Conservation (phyloP, 345 rosid species). For the Hypericum androsaemum region DNA sequence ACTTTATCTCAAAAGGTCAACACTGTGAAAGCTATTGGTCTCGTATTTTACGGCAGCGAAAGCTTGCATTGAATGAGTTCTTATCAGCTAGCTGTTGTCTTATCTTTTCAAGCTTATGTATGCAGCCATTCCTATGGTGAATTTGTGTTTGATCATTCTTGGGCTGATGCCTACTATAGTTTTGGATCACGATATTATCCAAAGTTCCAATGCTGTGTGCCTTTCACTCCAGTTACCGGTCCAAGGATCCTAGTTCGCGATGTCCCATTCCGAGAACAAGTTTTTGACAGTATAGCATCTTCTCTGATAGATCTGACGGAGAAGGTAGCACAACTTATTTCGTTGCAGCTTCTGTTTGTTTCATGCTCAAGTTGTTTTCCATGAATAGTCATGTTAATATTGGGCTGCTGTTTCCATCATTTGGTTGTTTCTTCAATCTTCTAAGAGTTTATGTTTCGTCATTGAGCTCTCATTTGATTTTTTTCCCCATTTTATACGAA, state of each 20-base stretch:
- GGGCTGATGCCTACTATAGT: slow-evolving; percentile 92
- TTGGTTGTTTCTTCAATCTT: too few species aligned
- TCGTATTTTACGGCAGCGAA: slow-evolving; percentile 7
- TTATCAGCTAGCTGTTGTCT: slow-evolving; percentile 13
- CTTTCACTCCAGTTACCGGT: slow-evolving; percentile 93
- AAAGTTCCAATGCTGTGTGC: slow-evolving; percentile 90
- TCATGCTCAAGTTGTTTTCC: too few species aligned
- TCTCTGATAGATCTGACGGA: slow-evolving; percentile 52
- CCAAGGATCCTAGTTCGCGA: slow-evolving; percentile 73
- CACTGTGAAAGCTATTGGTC: slow-evolving; percentile 11
- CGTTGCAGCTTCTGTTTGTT: background rate
- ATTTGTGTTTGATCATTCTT: slow-evolving; percentile 89
- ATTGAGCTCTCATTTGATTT: too few species aligned
- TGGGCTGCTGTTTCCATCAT: too few species aligned
- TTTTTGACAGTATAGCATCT: slow-evolving; percentile 55
- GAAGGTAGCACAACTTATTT: slow-evolving; percentile 38
- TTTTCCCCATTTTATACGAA: too few species aligned
- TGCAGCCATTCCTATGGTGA: slow-evolving; percentile 91
- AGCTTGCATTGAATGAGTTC: slow-evolving; percentile 4
- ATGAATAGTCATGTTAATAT: too few species aligned
- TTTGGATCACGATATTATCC: slow-evolving; percentile 87
- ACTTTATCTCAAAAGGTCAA: slow-evolving; percentile 87
- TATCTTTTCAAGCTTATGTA: slow-evolving; percentile 18
- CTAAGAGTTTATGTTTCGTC: too few species aligned
- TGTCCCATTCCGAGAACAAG: slow-evolving; percentile 49